Evolutionary conservation across 495 filamentous ascomycete species (phyloP), one percentile per base, ranked within the genome.

Genomic region (Apodospora peruviana): DNA sequence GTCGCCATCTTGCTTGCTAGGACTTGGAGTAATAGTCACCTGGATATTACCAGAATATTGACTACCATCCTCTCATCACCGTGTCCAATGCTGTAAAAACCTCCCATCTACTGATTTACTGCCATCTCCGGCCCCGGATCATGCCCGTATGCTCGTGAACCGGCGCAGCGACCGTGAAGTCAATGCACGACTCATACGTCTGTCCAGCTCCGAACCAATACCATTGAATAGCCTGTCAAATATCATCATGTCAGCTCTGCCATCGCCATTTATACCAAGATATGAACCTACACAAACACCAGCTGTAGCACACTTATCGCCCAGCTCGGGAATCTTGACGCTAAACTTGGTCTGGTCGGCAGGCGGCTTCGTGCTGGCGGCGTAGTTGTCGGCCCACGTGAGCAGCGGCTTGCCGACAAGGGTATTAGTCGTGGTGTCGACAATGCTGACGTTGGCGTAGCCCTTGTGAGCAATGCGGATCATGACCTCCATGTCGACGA

Each of bases 121-220:
- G 20, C 47, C 47, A 37, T 14, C 16, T 38, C 40, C 25, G 47
- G 29, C 47, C 47, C 1, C 45, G 20, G 18, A 48, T 40, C 18
- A 12, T 20, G 32, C 21, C 24, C 10, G 17, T 18, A 14, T 46
- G 44, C 44, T 22, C 46, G 20, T 36, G 43, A 2, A 40, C 19
- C 1, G 49, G 24, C 10, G 45, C 53, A 1, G 62, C 45, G 37
- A 84, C 60, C 35, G 77, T 79, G 64, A 89, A 87, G 61, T 90
- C 85, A 54, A 87, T 59, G 59, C 84, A 87, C 36, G 77, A 76
- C 74, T 88, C 81, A 53, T 88, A 88, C 22, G 84, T 86, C 73
- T 90, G 85, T 40, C 78, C 74, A 27, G 82, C 79, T 7, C 73
- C 76, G 35, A 74, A 71, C 44, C 83, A 83, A 55, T 80, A 82